Evolutionary conservation across 2,329 filamentous ascomycete genomes (phyloP).

Genomic region (Aspergillus sp.): DNA sequence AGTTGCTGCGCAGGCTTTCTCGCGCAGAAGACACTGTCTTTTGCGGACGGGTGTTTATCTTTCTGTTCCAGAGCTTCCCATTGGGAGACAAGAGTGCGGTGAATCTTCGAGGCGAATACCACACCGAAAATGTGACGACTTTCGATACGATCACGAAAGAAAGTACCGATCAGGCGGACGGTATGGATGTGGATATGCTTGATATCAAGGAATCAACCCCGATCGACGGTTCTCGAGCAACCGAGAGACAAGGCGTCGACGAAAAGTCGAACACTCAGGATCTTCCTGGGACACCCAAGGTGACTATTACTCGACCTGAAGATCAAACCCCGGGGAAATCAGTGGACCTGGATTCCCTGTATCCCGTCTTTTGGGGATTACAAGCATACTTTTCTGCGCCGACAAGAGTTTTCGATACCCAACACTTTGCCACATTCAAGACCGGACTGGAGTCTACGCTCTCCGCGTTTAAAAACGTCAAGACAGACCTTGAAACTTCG

Average conservation of each 20-base stretch:
- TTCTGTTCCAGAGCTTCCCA: constrained; percentile 97
- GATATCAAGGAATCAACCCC: constrained; percentile 41
- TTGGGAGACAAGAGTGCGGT: constrained; percentile 96
- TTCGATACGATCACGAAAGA: constrained; percentile 66
- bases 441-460: constrained; percentile 66
- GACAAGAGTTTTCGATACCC: constrained; percentile 74
- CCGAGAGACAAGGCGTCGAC: constrained; percentile 25
- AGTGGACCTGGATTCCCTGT: constrained; percentile 74
- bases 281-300: constrained; percentile 28
- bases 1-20: constrained; percentile 89
- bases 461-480: constrained; percentile 74
- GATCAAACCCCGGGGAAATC: constrained; percentile 40
- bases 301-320: constrained; percentile 29
- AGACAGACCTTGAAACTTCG: constrained; percentile 71
- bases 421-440: constrained; percentile 70
- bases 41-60: constrained; percentile 96
- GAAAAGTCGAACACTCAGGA: constrained; percentile 21
- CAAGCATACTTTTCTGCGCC: constrained; percentile 93
- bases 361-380: constrained; percentile 91
- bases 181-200: constrained; percentile 70
- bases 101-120: constrained; percentile 93
- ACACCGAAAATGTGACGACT: constrained; percentile 89
- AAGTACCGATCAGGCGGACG: constrained; percentile 48
- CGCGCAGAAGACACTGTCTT: constrained; percentile 96
- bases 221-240: constrained; percentile 37